Conservation (phyloP, 495 filamentous ascomycete genomes). For the Aspergillus kassunensis region DNA sequence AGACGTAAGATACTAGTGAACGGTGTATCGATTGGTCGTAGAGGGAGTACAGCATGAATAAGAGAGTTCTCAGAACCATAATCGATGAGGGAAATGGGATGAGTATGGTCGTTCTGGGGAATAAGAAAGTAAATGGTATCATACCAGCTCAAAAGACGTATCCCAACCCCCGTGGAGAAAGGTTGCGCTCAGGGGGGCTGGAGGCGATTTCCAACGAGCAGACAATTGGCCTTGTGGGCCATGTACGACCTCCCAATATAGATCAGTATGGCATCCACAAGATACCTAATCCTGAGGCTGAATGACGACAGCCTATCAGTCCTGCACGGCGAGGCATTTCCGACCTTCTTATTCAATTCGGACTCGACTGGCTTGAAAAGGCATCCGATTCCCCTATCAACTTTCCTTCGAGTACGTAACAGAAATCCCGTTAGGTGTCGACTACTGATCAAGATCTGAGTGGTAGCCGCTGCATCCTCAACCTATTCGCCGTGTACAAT, state of each 20-base stretch:
- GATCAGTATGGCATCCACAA: neutral
- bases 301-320: neutral
- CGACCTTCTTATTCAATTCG: neutral
- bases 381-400: neutral
- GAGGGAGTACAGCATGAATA: neutral
- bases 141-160: too few relatives aligned
- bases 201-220: too few relatives aligned
- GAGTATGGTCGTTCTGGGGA: neutral
- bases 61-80: neutral
- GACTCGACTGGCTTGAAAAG: neutral
- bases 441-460: too few relatives aligned
- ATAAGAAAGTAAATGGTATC: too few relatives aligned
- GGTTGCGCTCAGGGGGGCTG: too few relatives aligned
- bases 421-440: neutral
- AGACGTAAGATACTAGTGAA: neutral
- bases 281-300: neutral
- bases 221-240: too few relatives aligned
- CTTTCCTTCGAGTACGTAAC: constrained; percentile 6
- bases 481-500: neutral
- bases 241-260: too few relatives aligned
- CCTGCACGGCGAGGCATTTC: neutral
- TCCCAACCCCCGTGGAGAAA: neutral
- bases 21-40: neutral
- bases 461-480: neutral
- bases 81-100: neutral